Evolutionary conservation across 176 grass and related monocot species (phyloP).

Genomic region (Pontederia paniculata): DNA sequence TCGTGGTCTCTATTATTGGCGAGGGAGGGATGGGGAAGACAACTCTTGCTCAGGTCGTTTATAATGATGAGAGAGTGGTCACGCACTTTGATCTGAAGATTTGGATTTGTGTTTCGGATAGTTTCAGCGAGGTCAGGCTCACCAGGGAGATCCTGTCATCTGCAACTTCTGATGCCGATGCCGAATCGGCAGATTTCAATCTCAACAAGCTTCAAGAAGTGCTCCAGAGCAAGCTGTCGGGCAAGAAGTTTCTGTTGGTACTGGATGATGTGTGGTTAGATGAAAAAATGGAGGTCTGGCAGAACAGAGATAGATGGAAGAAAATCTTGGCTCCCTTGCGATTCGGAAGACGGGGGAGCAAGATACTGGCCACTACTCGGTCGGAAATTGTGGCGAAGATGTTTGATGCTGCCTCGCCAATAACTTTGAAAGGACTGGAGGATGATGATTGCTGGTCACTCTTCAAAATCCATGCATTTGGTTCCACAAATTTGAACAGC

Average conservation of each 20-base stretch:
- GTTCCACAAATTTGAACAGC: conserved; percentile 3
- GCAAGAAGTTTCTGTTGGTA: conserved; percentile 38
- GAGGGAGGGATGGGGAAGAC: conserved; percentile 52
- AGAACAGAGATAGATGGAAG: conserved; percentile 25
- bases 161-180: not conserved
- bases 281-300: conserved; percentile 12
- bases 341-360: conserved; percentile 19
- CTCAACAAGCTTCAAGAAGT: conserved; percentile 17
- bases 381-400: conserved; percentile 22
- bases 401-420: conserved; percentile 1
- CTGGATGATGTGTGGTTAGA: conserved; percentile 52
- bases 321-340: conserved; percentile 25
- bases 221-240: conserved; percentile 5
- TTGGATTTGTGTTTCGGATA: conserved; percentile 36
- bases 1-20: conserved; percentile 8
- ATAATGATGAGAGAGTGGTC: conserved; percentile 27
- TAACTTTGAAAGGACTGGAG: conserved; percentile 22
- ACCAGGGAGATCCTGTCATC: conserved; percentile 33
- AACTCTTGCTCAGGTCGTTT: conserved; percentile 36
- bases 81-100: conserved; percentile 27
- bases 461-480: conserved; percentile 26
- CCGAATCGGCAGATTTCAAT: not conserved
- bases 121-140: conserved; percentile 20
- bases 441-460: conserved; percentile 21
- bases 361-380: conserved; percentile 42